Percentiles rank a stretch among this genome's conserved stretches.
These are phyloP conservation scores for Gremmenia infestans DNA, from an alignment of 2,329 filamentous ascomycete genomes.

Conservation along the genomic window DNA sequence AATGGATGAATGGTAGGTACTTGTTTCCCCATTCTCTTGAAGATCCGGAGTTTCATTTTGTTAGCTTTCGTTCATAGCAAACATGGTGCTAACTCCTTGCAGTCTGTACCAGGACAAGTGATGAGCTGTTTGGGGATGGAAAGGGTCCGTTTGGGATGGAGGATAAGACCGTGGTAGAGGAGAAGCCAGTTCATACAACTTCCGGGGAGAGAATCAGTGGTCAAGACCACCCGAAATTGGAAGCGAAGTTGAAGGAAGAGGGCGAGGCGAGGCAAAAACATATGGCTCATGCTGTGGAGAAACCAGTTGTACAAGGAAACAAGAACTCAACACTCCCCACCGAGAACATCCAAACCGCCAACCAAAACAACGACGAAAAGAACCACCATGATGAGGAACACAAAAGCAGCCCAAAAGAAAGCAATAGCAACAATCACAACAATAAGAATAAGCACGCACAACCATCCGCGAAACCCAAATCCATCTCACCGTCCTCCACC, in stretches of 20 bases:
- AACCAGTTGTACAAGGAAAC: background rate
- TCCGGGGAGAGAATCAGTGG: background rate
- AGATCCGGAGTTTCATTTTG: conserved; percentile 34
- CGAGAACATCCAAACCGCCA: background rate
- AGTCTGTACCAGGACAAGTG: conserved; percentile 16
- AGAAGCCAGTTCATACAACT: background rate
- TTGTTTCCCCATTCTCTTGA: background rate
- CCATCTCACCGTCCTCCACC: no score
- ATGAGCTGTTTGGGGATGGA: conserved; percentile 43
- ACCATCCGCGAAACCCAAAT: no score
- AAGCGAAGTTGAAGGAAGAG: no score
- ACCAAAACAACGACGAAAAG: background rate
- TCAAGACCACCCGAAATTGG: background rate
- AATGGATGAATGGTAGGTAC: background rate
- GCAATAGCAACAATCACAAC: background rate
- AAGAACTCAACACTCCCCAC: background rate
- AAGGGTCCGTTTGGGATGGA: conserved; percentile 38
- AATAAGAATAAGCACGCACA: no score
- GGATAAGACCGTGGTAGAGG: background rate
- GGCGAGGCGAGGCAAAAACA: no score
- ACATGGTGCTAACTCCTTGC: no score
- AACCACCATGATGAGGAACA: no score
- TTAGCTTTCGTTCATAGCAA: no score
- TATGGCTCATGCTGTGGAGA: no score
- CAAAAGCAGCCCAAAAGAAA: background rate